Evolutionary conservation across 305 asterid genomes (phyloP).

Genomic region (Rubia occidens): DNA sequence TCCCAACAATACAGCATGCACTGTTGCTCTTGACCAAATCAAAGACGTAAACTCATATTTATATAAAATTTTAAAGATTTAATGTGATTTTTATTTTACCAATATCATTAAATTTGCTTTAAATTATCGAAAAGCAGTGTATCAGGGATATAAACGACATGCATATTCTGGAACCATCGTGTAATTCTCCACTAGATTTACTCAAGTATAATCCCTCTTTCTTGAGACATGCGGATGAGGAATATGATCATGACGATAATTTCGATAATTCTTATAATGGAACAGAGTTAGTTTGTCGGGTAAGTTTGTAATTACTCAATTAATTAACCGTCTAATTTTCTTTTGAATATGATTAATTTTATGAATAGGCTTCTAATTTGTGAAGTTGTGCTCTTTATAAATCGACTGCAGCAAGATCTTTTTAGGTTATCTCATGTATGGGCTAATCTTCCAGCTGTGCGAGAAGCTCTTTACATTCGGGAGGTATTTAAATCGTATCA

Average conservation of each 20-base stretch:
- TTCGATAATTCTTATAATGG: background rate
- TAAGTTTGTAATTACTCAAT: background rate
- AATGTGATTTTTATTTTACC: background rate
- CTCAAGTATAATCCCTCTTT: background rate
- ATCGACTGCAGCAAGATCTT: constrained; percentile 19
- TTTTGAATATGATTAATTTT: no score
- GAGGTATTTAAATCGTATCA: constrained; percentile 20
- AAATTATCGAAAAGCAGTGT: background rate
- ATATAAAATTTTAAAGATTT: no score
- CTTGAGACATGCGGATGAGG: background rate
- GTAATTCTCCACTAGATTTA: background rate
- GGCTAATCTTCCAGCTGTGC: constrained; percentile 41
- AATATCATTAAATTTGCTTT: background rate
- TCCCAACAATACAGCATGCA: background rate
- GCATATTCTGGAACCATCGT: background rate
- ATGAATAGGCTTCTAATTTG: no score
- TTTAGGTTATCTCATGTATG: constrained; percentile 25
- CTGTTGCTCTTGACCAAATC: background rate
- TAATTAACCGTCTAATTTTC: no score
- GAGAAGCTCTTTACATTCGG: constrained; percentile 40
- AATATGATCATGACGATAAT: background rate
- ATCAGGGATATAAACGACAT: background rate
- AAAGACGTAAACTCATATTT: background rate
- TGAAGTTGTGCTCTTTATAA: no score
- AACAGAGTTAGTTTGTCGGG: background rate